Evolutionary conservation across 148 eudicot species (phyloP).

Genomic region (Rhododendron griersonianum): DNA sequence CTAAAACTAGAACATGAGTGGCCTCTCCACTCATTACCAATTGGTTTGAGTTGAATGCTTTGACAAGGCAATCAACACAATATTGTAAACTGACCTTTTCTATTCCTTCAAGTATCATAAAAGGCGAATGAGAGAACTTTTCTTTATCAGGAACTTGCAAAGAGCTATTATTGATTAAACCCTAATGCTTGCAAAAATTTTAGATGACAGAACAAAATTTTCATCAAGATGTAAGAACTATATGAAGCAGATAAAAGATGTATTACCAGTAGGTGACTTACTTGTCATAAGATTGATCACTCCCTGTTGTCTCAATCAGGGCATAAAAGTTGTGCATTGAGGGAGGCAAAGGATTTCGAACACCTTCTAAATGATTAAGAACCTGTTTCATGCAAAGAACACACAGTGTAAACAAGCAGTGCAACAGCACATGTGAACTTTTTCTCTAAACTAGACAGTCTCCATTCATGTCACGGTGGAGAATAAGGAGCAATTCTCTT

Average conservation of each 20-base stretch:
- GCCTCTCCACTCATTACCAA: not conserved
- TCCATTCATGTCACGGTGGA: not conserved
- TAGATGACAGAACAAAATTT: not conserved
- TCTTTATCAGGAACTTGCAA: not conserved
- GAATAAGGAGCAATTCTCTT: not conserved
- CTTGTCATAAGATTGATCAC: constrained; percentile 86
- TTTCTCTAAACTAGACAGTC: not conserved
- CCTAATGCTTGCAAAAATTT: not conserved
- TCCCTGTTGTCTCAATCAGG: constrained; percentile 92
- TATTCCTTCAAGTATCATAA: not conserved
- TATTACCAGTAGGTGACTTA: constrained; percentile 25
- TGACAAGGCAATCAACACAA: not conserved
- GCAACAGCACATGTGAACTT: not conserved
- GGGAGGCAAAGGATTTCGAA: constrained; percentile 82
- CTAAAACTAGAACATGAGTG: not conserved
- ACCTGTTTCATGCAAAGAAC: constrained; percentile 42
- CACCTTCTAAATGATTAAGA: constrained; percentile 71
- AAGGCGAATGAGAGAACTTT: not conserved
- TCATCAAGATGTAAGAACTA: not conserved
- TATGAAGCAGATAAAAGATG: not conserved
- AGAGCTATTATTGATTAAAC: not conserved
- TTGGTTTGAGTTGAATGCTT: not conserved
- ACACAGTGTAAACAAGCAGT: not conserved
- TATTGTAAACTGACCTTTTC: not conserved
- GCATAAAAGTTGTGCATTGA: constrained; percentile 71